Evolutionary conservation across 306 rosid genomes (phyloP), one percentile per base, ranked within the genome.

Genomic region (Fragaria nilgerrensis): DNA sequence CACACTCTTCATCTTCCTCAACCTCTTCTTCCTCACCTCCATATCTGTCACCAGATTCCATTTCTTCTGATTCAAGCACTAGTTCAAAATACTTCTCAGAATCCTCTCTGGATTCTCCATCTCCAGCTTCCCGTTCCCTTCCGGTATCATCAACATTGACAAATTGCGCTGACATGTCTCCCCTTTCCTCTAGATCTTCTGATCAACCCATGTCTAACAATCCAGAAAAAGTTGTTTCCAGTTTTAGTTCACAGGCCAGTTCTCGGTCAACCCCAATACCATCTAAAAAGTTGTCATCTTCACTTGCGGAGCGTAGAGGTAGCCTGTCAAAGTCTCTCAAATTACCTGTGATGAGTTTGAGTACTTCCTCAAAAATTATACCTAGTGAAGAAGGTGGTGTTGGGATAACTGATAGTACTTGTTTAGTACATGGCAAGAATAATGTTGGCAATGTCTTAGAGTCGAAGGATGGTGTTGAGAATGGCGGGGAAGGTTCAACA

Each of bases 271-370:
- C 82, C 73, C 79, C 88, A 68, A 78, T 66, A 58, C 76, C 86
- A 50, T 86, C 84, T 71, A 90, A 89, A 84, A 92, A 88, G 78
- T 78, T 86, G 69, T 83, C 96, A 44, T 83, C 90, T 70, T 92
- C 97, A 69, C 95, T 95, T 77, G 97, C 96, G 39, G 91, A 92
- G 83, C 96, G 97, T 70, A 87, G 97, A 84, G 97, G 97, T 62
- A 91, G 88, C 76, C 74, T 90, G 78, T 85, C 96, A 10, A 91
- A 91, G 75, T 85, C 90, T 86, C 89, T 95, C 53, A 90, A 89
- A 77, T 84, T 95, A 84, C 96, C 99, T 8, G 76, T 81, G 23
- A 76, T 78, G 86, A 80, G 83, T 73, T 89, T 69, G 37, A 82
- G 75, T 82, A 79, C 85, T 67, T 70, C 84, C 23, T 78, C 87